Conservation (phyloP, 495 filamentous ascomycete genomes). For the Ramalina peruviana region DNA sequence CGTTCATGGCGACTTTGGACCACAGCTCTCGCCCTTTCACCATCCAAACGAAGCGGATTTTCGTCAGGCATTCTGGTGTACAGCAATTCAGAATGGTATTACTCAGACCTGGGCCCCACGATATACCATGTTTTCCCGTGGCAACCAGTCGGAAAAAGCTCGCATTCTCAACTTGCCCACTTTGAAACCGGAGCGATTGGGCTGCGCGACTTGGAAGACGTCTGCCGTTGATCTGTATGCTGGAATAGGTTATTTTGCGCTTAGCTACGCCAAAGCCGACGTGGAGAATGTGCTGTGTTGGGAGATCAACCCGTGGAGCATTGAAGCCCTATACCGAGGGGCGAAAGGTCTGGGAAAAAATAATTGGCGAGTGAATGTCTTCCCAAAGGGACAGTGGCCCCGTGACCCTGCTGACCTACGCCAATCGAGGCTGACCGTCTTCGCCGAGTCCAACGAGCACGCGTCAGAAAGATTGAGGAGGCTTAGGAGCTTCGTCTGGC, state of each 20-base stretch:
- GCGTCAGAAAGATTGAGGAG: slow-evolving; percentile 6
- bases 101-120: slow-evolving; percentile 74
- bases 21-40: slow-evolving; percentile 16
- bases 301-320: slow-evolving; percentile 81
- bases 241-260: slow-evolving; percentile 86
- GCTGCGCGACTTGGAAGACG: slow-evolving; percentile 13
- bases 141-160: slow-evolving; percentile 81
- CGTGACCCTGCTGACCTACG: slow-evolving; percentile 10
- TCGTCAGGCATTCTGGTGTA: slow-evolving; percentile 53
- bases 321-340: slow-evolving; percentile 65
- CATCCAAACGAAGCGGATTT: slow-evolving; percentile 35
- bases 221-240: slow-evolving; percentile 74
- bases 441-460: slow-evolving; percentile 14
- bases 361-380: slow-evolving; percentile 43
- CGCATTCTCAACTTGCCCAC: slow-evolving; percentile 38
- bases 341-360: slow-evolving; percentile 37
- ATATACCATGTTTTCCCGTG: slow-evolving; percentile 84
- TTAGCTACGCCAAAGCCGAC: slow-evolving; percentile 62
- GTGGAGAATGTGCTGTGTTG: slow-evolving; percentile 60
- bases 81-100: slow-evolving; percentile 62
- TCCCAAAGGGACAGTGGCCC: slow-evolving; percentile 24
- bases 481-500: slow-evolving; percentile 14
- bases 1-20: slow-evolving; percentile 55
- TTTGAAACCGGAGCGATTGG: slow-evolving; percentile 11
- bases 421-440: slow-evolving; percentile 43